Evolutionary conservation across 768 basidiomycete species (phyloP), one percentile per base, ranked within the genome.

Genomic region (Megacollybia marginata): DNA sequence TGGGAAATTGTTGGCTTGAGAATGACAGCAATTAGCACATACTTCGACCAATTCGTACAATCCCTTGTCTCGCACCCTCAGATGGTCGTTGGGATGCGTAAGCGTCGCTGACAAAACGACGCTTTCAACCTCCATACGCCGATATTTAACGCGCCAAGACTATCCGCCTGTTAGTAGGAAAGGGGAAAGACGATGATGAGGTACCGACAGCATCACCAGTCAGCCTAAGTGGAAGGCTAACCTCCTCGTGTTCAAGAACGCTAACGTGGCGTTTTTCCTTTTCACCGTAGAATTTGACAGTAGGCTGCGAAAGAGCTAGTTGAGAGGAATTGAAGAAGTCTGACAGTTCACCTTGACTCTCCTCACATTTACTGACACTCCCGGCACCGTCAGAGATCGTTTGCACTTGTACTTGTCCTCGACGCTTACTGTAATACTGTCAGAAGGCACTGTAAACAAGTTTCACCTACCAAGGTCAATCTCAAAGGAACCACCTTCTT

Each of bases 121-220:
- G 23, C 69, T 69, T 1, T 75, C 69, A 4, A 67, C 68, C 19
- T 75, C 75, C 7, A 64, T 60, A 33, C 70, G 75, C 32, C 80
- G 80, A 63, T 94, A 97, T 51, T 77, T 80, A 42, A 99, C 63
- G 12, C 69, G 74, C 95, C 95, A 99, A 7, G 95, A 92, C 93
- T 97, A 19, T 9, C 44, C 48, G 38, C 40, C 49, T 19, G 49
- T 35, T 44, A 46, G 42, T n/a, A 15, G 15, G 9, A 54, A 42
- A 6, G 9, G 38, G 23, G 28, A 33, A 23, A 52, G 34, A 18
- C 48, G 45, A 33, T n/a, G 43, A 42, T 33, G 42, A 34, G 16
- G 13, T 4, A 69, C 83, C 53, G 65, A 95, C 94, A 44, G 83
- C 86, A 63, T 94, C 88, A 5, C 96, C 96, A 16, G 92, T 94